A percentile compares a stretch with the other conserved stretches of the same genome.
These are phyloP conservation scores for Alternaria conjuncta DNA, from an alignment of 2,329 filamentous ascomycete genomes.

Conservation along the genomic window DNA sequence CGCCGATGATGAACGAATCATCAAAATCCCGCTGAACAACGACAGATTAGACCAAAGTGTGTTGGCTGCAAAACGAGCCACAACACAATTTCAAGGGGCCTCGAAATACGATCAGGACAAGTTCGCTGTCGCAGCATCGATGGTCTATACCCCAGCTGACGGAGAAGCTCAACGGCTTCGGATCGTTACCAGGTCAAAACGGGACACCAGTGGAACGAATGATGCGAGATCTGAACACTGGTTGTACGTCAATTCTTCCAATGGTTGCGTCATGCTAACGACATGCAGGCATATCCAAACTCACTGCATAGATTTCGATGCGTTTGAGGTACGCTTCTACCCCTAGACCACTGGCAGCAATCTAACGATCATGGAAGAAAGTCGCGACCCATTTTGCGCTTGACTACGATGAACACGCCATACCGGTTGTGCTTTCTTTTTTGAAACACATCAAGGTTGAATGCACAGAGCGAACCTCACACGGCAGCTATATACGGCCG, in stretches of 20 bases:
- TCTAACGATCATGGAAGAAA: not conserved
- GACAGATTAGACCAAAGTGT: not conserved
- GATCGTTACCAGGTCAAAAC: not conserved
- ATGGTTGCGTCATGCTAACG: no score
- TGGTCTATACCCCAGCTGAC: not conserved
- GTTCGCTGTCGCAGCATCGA: not conserved
- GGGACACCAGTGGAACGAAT: not conserved
- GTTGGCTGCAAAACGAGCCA: not conserved
- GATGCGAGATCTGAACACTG: not conserved
- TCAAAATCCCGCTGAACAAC: not conserved
- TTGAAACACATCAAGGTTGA: not conserved
- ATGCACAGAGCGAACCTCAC: not conserved
- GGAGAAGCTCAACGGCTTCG: not conserved
- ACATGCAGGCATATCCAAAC: not conserved
- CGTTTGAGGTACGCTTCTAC: not conserved
- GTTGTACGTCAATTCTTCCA: not conserved
- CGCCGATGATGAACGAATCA: not conserved
- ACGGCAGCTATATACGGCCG: not conserved
- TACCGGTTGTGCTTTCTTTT: not conserved
- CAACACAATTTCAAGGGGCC: not conserved
- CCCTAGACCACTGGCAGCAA: not conserved
- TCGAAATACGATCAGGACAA: not conserved
- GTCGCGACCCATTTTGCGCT: not conserved
- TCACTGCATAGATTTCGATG: not conserved
- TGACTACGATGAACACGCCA: not conserved